Evolutionary conservation across 768 basidiomycete genomes (phyloP), one percentile per base, ranked within the genome.

Genomic region (Kwoniella dejecticola): DNA sequence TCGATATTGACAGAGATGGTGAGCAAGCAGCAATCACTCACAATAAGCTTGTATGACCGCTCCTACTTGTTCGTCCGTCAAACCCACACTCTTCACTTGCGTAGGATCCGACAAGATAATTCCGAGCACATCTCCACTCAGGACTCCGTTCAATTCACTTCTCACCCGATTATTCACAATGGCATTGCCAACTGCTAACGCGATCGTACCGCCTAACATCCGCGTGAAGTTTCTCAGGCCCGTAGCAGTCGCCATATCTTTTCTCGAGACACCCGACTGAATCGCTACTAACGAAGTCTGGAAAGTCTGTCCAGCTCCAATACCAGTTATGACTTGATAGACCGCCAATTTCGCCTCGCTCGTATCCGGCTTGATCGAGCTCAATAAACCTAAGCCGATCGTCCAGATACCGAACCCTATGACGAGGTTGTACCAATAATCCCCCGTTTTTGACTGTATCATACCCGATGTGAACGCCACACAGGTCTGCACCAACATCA

Each of bases 201-300:
- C 81, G 2, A 91, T 70, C 0, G 88, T 86, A 17, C 88, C 88
- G 19, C 89, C 89, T 2, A 90, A 79, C 56, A 86, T 79, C 15
- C 88, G 83, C 49, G 88, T 81, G 65, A 89, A 88, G 40, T 54
- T 60, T 53, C 58, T 50, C 0, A 85, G 56, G 1, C 75, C 85
- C 0, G 88, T 89, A 0, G 89, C 88, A 8, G 88, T 86, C 1
- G 87, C 86, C 88, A 90, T 89, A 62, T 90, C 88, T 40, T 81
- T 81, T 38, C 88, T 79, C 0, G 84, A 77, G 0, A 90, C 89
- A 24, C 87, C 86, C 0, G 88, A 88, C 71, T 90, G 89, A 6
- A 87, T 88, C 0, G 86, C 87, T 2, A 71, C 50, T 23, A 76
- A 53, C 40, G 57, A 67, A 26, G 57, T 54, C 64, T 77, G 72